A percentile compares a stretch with the other conserved stretches of the same genome.
These are phyloP conservation scores for Trichoderma sp. DNA, from an alignment of 2,329 filamentous ascomycete species.

Conservation along the genomic window DNA sequence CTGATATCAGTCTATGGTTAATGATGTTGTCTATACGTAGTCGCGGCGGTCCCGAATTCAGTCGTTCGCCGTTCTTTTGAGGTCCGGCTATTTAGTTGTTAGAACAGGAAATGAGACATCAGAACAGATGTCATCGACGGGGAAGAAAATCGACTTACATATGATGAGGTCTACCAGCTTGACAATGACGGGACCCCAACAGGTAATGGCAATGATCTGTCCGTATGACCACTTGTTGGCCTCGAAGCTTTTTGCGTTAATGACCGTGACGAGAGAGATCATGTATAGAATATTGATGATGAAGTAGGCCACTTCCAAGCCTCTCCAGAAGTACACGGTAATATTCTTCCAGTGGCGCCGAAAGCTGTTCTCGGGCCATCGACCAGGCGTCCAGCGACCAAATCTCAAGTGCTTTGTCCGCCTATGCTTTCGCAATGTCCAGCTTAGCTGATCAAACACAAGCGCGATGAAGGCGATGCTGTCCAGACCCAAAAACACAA, in stretches of 20 bases:
- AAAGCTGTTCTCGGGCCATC: conserved; percentile 31
- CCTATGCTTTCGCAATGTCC: conserved; percentile 37
- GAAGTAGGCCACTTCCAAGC: conserved; percentile 36
- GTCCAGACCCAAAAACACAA: conserved; percentile 37
- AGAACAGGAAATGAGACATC: conserved; percentile 16
- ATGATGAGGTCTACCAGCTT: conserved; percentile 38
- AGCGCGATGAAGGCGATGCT: conserved; percentile 36
- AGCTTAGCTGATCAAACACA: conserved; percentile 35
- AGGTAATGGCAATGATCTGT: conserved; percentile 40
- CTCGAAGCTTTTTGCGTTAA: conserved; percentile 36
- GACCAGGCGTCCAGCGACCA: conserved; percentile 32
- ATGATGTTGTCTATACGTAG: conserved; percentile 40
- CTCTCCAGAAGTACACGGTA: conserved; percentile 35
- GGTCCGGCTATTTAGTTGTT: conserved; percentile 33
- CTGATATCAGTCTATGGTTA: conserved; percentile 29
- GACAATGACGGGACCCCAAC: conserved; percentile 40
- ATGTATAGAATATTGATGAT: conserved; percentile 40
- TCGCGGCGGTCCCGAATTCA: conserved; percentile 38
- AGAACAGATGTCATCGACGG: no score
- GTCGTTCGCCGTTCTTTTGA: conserved; percentile 35
- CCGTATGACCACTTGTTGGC: conserved; percentile 37
- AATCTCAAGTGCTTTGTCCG: conserved; percentile 32
- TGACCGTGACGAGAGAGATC: conserved; percentile 36
- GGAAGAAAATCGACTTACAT: conserved; percentile 28
- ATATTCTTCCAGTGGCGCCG: conserved; percentile 30